These are phyloP conservation scores for Rhizoclosmatium sp. DNA, from an alignment of 192 early-diverging fungal genomes.

Conservation along the genomic window DNA sequence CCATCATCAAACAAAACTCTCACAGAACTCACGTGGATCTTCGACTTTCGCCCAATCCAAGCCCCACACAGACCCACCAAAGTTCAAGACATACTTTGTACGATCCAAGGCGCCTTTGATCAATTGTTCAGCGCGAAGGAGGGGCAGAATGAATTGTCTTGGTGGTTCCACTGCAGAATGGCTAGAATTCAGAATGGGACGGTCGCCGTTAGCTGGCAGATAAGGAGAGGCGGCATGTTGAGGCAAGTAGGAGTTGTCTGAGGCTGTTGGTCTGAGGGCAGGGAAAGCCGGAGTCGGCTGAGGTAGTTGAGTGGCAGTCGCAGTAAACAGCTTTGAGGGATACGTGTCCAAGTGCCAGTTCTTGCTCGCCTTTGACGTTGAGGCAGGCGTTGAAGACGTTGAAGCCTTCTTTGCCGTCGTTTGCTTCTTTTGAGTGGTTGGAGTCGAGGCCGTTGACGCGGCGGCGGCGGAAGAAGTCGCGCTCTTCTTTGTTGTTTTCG, in stretches of 20 bases:
- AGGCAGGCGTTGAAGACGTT: background rate
- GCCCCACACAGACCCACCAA: slow-evolving; percentile 55
- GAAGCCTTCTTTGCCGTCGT: background rate
- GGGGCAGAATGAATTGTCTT: background rate
- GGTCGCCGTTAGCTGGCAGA: background rate
- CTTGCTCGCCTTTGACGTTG: background rate
- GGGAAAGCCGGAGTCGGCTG: background rate
- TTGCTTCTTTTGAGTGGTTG: background rate
- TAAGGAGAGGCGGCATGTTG: background rate
- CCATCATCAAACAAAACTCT: background rate
- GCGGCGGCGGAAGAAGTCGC: too few relatives aligned
- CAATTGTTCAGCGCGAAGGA: background rate
- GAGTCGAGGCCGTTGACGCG: background rate
- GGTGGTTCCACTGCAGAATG: too few relatives aligned
- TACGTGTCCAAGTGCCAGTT: slow-evolving; percentile 7
- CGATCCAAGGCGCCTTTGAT: slow-evolving; percentile 4
- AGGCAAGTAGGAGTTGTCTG: background rate
- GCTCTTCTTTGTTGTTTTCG: slow-evolving; percentile 1
- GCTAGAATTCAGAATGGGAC: too few relatives aligned
- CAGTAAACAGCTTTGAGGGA: background rate
- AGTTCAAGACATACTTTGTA: slow-evolving; percentile 42
- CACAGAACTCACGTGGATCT: background rate
- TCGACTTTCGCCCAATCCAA: slow-evolving; percentile 47
- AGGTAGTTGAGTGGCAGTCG: too few relatives aligned
- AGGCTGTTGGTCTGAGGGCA: background rate